phyloP scores from a whole-genome alignment of 108 stramenopile genomes.

The Phaeodactylum tricornutum region DNA sequence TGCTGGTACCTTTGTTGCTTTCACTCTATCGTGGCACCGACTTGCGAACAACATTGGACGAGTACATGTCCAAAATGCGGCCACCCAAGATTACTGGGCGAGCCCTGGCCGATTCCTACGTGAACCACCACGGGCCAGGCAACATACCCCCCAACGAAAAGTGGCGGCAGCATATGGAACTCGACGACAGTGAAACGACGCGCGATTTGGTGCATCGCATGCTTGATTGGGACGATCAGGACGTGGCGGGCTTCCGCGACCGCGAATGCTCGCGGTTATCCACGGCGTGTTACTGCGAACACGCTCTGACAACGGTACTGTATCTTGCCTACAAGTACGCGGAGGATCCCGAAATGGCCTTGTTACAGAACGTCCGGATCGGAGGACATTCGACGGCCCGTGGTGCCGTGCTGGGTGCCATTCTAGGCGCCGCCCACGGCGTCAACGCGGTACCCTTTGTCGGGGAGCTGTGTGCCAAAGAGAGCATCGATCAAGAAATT shows the following conservation, averaged over 20 bases:
- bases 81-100: constrained; percentile 18
- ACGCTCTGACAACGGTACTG: constrained; percentile 14
- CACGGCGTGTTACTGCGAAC: constrained; percentile 23
- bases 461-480: constrained; percentile 8
- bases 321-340: constrained; percentile 19
- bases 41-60: constrained; percentile 7
- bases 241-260: constrained; percentile 15
- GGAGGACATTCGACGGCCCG: constrained; percentile 21
- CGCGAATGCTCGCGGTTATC: constrained; percentile 10
- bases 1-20: constrained; percentile 14
- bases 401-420: constrained; percentile 18
- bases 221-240: constrained; percentile 8
- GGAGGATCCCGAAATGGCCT: constrained; percentile 11
- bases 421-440: constrained; percentile 18
- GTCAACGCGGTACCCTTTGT: constrained; percentile 5
- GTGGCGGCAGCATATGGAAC: constrained; percentile 22
- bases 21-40: constrained; percentile 9
- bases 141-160: constrained; percentile 17
- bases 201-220: constrained; percentile 16
- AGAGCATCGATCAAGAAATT: constrained; percentile 4
- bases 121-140: constrained; percentile 9
- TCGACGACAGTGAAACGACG: constrained; percentile 2
- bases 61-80: constrained; percentile 18
- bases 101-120: constrained; percentile 16
- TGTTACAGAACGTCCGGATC: constrained; percentile 13